phyloP scores from a whole-genome alignment of 129 eudicot species.

The Flaveria trinervia region DNA sequence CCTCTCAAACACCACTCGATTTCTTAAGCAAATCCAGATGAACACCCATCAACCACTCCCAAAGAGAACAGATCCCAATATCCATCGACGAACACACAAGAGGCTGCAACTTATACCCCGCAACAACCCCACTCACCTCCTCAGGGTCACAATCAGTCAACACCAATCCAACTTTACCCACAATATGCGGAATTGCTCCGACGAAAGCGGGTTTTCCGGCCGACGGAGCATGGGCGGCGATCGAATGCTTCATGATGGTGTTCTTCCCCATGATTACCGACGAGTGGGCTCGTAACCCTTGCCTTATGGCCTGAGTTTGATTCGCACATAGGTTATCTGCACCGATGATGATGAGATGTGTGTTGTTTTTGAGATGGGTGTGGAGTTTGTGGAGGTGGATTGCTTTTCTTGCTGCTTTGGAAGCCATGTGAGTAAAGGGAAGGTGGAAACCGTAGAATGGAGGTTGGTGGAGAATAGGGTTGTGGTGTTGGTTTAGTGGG shows the following conservation, averaged over 20 bases:
- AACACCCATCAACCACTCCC: conserved; percentile 42
- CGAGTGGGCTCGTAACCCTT: conserved; percentile 41
- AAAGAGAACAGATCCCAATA: conserved; percentile 48
- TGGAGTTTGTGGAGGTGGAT: conserved; percentile 39
- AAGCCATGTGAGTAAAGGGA: conserved; percentile 24
- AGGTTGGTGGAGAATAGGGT: neutral
- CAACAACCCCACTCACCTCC: conserved; percentile 53
- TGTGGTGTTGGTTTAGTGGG: neutral
- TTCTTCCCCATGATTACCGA: conserved; percentile 60
- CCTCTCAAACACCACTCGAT: conserved; percentile 25
- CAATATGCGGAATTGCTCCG: conserved; percentile 40
- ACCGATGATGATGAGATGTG: conserved; percentile 35
- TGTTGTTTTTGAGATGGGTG: conserved; percentile 40
- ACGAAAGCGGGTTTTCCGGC: conserved; percentile 37
- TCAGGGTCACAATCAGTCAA: conserved; percentile 55
- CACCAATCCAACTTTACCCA: conserved; percentile 62
- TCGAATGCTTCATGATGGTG: conserved; percentile 45
- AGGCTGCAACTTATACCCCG: conserved; percentile 47
- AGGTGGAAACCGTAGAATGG: neutral
- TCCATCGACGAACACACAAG: conserved; percentile 53
- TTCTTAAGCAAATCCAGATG: conserved; percentile 39
- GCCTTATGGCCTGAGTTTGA: conserved; percentile 43
- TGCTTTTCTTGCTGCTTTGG: conserved; percentile 47
- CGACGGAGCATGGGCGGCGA: conserved; percentile 48
- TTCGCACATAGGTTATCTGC: conserved; percentile 55